phyloP scores from a whole-genome alignment of 805 yeast genomes.

The Dipodascus albidus region DNA sequence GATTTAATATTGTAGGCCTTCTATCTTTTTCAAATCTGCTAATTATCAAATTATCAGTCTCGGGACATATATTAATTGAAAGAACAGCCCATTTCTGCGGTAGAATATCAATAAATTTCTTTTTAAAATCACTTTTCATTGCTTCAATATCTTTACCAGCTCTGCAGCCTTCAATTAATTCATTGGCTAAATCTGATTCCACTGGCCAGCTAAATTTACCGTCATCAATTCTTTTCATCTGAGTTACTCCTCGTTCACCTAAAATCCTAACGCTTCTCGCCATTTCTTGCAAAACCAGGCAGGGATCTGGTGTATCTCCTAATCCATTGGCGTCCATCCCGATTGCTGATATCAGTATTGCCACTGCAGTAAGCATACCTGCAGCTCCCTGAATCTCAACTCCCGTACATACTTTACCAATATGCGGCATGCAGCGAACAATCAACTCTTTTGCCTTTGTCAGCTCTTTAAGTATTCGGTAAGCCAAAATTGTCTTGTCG shows the following conservation, averaged over 20 bases:
- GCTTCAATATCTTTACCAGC: slow-evolving; percentile 2
- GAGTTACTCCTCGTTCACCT: not conserved
- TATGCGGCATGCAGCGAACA: not conserved
- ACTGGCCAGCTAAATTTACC: slow-evolving; percentile 3
- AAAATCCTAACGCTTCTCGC: not conserved
- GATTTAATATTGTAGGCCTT: slow-evolving; percentile 37
- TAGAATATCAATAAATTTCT: slow-evolving; percentile 12
- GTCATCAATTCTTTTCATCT: not conserved
- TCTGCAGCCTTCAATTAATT: not conserved
- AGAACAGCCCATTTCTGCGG: slow-evolving; percentile 49
- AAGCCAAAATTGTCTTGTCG: slow-evolving; percentile 6
- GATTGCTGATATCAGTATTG: not conserved
- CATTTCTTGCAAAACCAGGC: not conserved
- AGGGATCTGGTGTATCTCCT: not conserved
- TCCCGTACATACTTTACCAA: slow-evolving; percentile 6
- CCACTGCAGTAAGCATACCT: not conserved
- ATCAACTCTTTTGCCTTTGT: slow-evolving; percentile 5
- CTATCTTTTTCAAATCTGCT: slow-evolving; percentile 30
- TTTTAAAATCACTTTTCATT: not conserved
- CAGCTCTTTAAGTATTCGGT: slow-evolving; percentile 2
- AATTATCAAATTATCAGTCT: slow-evolving; percentile 47
- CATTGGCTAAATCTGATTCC: not conserved
- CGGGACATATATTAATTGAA: slow-evolving; percentile 46
- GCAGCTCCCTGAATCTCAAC: slow-evolving; percentile 7
- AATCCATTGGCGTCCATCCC: not conserved